phyloP scores from a whole-genome alignment of 305 asterid species.

The Fraxinus albicans region DNA sequence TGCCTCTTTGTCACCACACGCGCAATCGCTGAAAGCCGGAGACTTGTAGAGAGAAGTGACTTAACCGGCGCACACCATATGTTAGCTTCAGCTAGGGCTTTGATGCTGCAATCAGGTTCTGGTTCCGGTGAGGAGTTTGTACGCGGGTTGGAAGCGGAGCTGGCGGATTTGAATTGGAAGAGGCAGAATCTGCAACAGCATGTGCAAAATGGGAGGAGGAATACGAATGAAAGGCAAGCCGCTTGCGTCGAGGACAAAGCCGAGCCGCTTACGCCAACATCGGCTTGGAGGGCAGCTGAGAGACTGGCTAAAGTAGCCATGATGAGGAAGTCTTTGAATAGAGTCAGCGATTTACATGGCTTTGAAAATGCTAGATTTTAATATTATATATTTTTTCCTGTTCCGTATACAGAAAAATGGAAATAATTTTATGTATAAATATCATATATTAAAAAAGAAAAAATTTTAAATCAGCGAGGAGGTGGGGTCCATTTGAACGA shows the following conservation, averaged over 20 bases:
- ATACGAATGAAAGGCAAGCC: slow-evolving; percentile 23
- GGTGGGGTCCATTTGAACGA: neutral
- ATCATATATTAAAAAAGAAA: slow-evolving; percentile 10
- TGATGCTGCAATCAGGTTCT: slow-evolving; percentile 58
- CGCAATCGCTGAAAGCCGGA: slow-evolving; percentile 82
- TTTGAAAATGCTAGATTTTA: slow-evolving; percentile 97
- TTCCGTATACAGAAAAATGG: slow-evolving; percentile 4
- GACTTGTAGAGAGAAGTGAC: slow-evolving; percentile 56
- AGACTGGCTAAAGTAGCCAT: slow-evolving; percentile 93
- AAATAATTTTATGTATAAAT: slow-evolving; percentile 35
- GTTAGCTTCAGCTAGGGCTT: slow-evolving; percentile 74
- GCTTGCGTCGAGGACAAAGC: slow-evolving; percentile 44
- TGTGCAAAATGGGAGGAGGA: slow-evolving; percentile 29
- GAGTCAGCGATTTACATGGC: slow-evolving; percentile 97
- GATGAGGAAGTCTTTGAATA: slow-evolving; percentile 84
- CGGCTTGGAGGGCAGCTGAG: slow-evolving; percentile 99
- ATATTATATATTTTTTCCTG: neutral
- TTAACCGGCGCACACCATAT: slow-evolving; percentile 69
- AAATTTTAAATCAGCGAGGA: neutral
- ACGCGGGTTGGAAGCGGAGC: slow-evolving; percentile 75
- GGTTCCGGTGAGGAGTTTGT: slow-evolving; percentile 65
- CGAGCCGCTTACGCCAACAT: slow-evolving; percentile 92
- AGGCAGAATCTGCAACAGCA: slow-evolving; percentile 36
- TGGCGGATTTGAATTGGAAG: slow-evolving; percentile 52
- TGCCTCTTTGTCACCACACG: slow-evolving; percentile 70